Evolutionary conservation across 2,329 filamentous ascomycete species (phyloP), one percentile per base, ranked within the genome.

Genomic region (Blumeria graminis): DNA sequence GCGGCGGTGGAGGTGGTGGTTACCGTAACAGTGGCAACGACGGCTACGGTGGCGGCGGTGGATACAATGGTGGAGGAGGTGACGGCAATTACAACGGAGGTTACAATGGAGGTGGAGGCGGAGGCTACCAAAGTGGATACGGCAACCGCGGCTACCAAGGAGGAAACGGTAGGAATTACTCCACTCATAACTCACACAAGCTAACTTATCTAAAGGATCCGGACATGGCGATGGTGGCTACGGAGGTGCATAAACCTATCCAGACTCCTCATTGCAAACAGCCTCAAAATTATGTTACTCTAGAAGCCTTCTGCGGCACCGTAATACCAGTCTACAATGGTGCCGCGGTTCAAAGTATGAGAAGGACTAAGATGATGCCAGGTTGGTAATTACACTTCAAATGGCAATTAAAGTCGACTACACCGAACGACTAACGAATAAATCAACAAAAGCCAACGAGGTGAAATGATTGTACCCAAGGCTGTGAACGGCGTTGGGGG

Each of bases 51-150:
- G 71, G 58, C 58, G 67, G 56, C 63, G 67, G 61, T 56, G 62
- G 61, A n/a, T 58, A 59, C 22, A 56, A 56, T 22, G 50, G 53
- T 55, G 56, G 41, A 46, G 18, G 34, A 18, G 41, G 50, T 43
- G 22, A 28, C 4, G 4, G 4, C 22, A 28, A 28, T 28, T 28
- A 64, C 35, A 69, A 71, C 55, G 71, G 73, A 68, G 71, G 60
- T 60, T 71, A 70, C 57, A 70, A 72, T 62, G 70, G 71, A 62
- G 66, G 66, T 53, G 68, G 67, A 55, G 67, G 56, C 63, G 67
- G 60, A 48, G 62, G 62, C 28, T 62, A 62, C 39, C 55, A 56
- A 33, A 62, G 62, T 56, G 63, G 66, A n/a, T 28, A 28, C 22
- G 4, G 22, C 22, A 28, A 28, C 22, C 22, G 22, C 22, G 22